These are phyloP conservation scores for Ceriops decandra DNA, from an alignment of 345 rosid genomes.

Conservation along the genomic window DNA sequence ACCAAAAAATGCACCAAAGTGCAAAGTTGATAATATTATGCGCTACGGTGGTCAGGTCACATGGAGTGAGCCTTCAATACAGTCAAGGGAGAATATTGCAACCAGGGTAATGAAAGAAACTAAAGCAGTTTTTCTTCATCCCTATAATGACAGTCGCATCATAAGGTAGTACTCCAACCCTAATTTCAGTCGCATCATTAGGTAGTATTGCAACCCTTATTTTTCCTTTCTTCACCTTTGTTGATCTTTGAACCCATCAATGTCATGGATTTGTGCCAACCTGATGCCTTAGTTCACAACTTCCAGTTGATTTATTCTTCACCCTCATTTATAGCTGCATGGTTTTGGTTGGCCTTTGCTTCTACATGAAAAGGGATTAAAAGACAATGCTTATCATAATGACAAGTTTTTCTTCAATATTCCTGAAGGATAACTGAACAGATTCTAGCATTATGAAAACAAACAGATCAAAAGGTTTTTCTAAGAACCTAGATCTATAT, in stretches of 20 bases:
- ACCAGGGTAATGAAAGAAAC: slow-evolving; percentile 60
- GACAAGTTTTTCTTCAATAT: no score
- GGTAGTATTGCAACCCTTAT: slow-evolving; percentile 38
- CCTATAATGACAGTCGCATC: slow-evolving; percentile 66
- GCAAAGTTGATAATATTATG: slow-evolving; percentile 79
- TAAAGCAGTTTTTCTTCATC: slow-evolving; percentile 77
- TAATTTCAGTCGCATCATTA: slow-evolving; percentile 47
- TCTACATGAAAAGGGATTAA: neutral
- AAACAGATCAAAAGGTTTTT: neutral
- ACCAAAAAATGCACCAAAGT: slow-evolving; percentile 82
- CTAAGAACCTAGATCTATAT: neutral
- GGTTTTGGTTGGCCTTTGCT: neutral
- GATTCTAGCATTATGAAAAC: no score
- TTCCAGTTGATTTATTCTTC: neutral
- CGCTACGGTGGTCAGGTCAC: slow-evolving; percentile 78
- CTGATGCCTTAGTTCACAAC: neutral
- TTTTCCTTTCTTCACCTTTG: neutral
- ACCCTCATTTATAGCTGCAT: neutral
- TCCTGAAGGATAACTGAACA: no score
- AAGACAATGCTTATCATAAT: no score
- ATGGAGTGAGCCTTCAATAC: slow-evolving; percentile 64
- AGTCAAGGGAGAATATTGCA: slow-evolving; percentile 68
- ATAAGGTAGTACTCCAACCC: slow-evolving; percentile 51
- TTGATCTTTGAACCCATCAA: neutral
- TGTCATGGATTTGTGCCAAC: neutral